phyloP scores from a whole-genome alignment of 148 eudicot species.

The Rhododendron williamsianum region DNA sequence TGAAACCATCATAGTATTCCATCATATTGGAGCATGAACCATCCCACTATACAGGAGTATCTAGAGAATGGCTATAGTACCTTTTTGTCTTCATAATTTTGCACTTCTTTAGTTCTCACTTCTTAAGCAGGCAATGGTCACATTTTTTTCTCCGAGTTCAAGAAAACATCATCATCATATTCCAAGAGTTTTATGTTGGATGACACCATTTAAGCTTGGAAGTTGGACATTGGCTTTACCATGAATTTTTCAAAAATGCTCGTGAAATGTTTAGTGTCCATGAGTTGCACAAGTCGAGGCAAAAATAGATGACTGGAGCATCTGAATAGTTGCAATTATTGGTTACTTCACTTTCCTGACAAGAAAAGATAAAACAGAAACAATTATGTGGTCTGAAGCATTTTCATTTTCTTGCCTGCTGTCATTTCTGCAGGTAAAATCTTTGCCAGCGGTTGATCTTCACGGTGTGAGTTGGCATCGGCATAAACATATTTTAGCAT shows the following conservation, averaged over 20 bases:
- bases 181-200: not conserved
- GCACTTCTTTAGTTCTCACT: not conserved
- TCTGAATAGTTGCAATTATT: not conserved
- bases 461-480: slow-evolving; percentile 91
- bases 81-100: not conserved
- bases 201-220: not conserved
- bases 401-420: not conserved
- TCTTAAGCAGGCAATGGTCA: not conserved
- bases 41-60: not conserved
- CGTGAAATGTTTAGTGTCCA: not conserved
- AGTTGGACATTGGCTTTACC: slow-evolving; percentile 1
- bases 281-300: not conserved
- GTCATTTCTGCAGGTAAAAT: slow-evolving; percentile 49
- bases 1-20: not conserved
- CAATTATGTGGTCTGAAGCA: not conserved
- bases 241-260: not conserved
- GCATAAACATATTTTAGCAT: slow-evolving; percentile 80
- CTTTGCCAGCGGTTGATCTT: slow-evolving; percentile 77
- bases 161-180: not conserved
- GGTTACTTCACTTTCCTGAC: not conserved
- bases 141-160: not conserved
- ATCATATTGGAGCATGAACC: not conserved
- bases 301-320: not conserved
- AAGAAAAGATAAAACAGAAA: not conserved
- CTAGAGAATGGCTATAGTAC: not conserved